These are phyloP conservation scores for Trichoderma aggressivum DNA, from an alignment of 2,329 filamentous ascomycete genomes.

Conservation along the genomic window DNA sequence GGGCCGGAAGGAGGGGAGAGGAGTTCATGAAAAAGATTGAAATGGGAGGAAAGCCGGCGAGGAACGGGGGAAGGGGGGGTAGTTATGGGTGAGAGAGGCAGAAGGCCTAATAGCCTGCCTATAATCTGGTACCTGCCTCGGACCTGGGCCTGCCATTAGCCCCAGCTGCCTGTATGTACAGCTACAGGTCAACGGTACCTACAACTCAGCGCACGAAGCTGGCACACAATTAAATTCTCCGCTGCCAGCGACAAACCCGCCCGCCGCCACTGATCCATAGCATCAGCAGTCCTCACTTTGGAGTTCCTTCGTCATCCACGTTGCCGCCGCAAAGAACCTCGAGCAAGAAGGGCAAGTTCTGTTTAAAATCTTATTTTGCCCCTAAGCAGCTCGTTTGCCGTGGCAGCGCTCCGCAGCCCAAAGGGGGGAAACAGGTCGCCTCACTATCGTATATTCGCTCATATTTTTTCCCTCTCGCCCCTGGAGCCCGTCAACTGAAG, in stretches of 20 bases:
- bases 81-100: slow-evolving; percentile 32
- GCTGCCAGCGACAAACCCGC: not conserved
- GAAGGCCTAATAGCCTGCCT: slow-evolving; percentile 25
- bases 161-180: not conserved
- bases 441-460: slow-evolving; percentile 7
- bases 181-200: not conserved
- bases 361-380: not conserved
- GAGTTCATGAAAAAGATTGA: slow-evolving; percentile 25
- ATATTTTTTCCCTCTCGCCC: not conserved
- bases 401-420: not conserved
- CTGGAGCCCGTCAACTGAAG: slow-evolving; percentile 1
- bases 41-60: slow-evolving; percentile 30
- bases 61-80: slow-evolving; percentile 35
- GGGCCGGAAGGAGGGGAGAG: slow-evolving; percentile 20
- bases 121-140: slow-evolving; percentile 2
- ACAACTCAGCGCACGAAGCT: slow-evolving; percentile 7
- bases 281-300: not conserved
- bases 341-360: not conserved
- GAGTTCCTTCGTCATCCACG: not conserved
- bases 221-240: slow-evolving; percentile 18
- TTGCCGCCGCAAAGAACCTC: not conserved
- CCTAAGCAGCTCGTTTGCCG: not conserved
- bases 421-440: not conserved
- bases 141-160: slow-evolving; percentile 7
- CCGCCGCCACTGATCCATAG: slow-evolving; percentile 6